Conservation (phyloP, 2,329 filamentous ascomycete species). For the Sphaerulina musiva region DNA sequence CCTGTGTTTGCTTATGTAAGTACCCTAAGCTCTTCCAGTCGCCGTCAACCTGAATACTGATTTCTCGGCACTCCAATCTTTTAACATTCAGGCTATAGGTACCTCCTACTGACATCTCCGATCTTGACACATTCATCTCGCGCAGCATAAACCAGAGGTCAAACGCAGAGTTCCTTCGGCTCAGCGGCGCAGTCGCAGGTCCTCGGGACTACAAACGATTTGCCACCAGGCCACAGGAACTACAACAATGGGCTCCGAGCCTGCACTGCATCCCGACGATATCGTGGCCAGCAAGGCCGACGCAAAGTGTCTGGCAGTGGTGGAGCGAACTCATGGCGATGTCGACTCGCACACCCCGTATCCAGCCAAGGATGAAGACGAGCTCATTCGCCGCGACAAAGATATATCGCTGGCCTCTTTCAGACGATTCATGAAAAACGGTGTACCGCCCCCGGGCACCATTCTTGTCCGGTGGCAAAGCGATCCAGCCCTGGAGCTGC, state of each 20-base stretch:
- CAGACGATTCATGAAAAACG: conserved; percentile 37
- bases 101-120: too few species aligned
- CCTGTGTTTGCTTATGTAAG: too few species aligned
- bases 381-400: conserved; percentile 33
- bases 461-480: conserved; percentile 46
- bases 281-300: conserved; percentile 24
- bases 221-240: not conserved
- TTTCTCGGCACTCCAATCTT: too few species aligned
- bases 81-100: too few species aligned
- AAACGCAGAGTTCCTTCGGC: too few species aligned
- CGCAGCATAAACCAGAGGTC: too few species aligned
- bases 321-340: conserved; percentile 41
- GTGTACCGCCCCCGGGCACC: conserved; percentile 47
- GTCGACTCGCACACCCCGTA: conserved; percentile 43
- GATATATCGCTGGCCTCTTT: conserved; percentile 34
- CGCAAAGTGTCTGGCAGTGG: conserved; percentile 35
- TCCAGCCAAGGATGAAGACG: conserved; percentile 32
- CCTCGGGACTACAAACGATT: too few species aligned
- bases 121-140: too few species aligned
- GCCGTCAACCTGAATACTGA: too few species aligned
- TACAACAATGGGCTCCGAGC: conserved; percentile 14
- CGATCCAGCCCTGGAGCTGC: conserved; percentile 38
- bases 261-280: conserved; percentile 25
- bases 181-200: too few species aligned
- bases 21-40: too few species aligned